These are phyloP conservation scores for Starmera pachycereana DNA, from an alignment of 805 yeast genomes.

Conservation along the genomic window DNA sequence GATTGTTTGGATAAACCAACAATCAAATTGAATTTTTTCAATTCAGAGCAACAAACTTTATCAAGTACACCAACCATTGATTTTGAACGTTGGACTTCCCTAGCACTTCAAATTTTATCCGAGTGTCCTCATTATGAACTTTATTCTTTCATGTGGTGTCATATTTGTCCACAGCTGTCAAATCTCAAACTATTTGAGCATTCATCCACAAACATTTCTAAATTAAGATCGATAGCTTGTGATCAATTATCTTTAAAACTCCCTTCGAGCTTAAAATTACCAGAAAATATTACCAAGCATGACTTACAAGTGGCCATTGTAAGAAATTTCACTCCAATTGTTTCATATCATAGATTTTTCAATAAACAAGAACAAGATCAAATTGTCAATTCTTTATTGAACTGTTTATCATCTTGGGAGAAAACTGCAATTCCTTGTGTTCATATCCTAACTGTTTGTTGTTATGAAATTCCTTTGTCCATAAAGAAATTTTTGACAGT, in stretches of 20 bases:
- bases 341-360: slow-evolving; percentile 48
- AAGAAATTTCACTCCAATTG: slow-evolving; percentile 48
- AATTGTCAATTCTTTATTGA: slow-evolving; percentile 46
- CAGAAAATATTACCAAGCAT: slow-evolving; percentile 37
- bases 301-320: slow-evolving; percentile 60
- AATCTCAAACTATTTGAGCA: slow-evolving; percentile 42
- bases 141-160: slow-evolving; percentile 56
- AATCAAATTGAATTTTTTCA: slow-evolving; percentile 10
- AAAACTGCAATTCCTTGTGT: slow-evolving; percentile 70
- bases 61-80: slow-evolving; percentile 22
- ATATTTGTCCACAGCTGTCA: slow-evolving; percentile 61
- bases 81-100: slow-evolving; percentile 39
- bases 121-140: slow-evolving; percentile 59
- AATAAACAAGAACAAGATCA: slow-evolving; percentile 52
- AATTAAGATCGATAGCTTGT: slow-evolving; percentile 39
- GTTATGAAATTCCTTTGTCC: slow-evolving; percentile 71
- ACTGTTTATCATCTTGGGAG: slow-evolving; percentile 66
- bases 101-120: slow-evolving; percentile 39
- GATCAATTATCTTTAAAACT: slow-evolving; percentile 46
- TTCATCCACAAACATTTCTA: slow-evolving; percentile 28
- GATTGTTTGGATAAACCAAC: slow-evolving; percentile 32
- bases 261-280: slow-evolving; percentile 30
- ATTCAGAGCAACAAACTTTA: slow-evolving; percentile 14
- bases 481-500: slow-evolving; percentile 57
- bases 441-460: slow-evolving; percentile 64